phyloP scores from a whole-genome alignment of 2,329 filamentous ascomycete genomes.

The Microsporum audouinii region DNA sequence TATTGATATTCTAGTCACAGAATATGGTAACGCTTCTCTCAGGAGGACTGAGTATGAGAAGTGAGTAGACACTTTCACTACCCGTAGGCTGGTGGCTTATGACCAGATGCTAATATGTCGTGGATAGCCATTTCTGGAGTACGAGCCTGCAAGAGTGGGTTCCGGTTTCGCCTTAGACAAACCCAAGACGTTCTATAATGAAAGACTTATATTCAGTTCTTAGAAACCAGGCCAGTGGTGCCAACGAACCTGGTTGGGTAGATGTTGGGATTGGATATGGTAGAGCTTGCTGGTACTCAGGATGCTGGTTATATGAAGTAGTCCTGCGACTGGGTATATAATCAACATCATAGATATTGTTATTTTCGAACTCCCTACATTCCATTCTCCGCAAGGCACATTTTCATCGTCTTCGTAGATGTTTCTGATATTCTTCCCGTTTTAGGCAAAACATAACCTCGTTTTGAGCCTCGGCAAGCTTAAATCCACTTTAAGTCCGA shows the following conservation, averaged over 20 bases:
- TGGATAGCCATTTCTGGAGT: constrained; percentile 29
- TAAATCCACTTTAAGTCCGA: not conserved
- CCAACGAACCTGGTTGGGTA: not conserved
- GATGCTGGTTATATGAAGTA: not conserved
- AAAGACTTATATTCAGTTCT: not conserved
- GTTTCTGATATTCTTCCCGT: too few species aligned
- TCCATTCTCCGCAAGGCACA: too few species aligned
- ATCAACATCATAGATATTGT: too few species aligned
- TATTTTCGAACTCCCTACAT: too few species aligned
- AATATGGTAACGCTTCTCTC: constrained; percentile 30
- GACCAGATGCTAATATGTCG: constrained; percentile 12
- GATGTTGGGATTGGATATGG: not conserved
- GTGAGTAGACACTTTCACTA: constrained; percentile 17
- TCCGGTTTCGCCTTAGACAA: constrained; percentile 14
- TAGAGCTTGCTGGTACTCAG: not conserved
- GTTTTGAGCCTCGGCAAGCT: not conserved
- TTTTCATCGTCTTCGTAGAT: too few species aligned
- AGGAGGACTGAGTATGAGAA: constrained; percentile 26
- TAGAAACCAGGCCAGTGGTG: not conserved
- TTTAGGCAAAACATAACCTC: not conserved
- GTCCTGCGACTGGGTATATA: not conserved
- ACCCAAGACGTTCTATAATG: not conserved
- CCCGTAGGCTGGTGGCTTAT: not conserved
- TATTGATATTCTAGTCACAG: constrained; percentile 28
- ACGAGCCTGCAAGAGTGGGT: constrained; percentile 26